Base-by-base conservation (phyloP, 805 yeast species). In the Sugiyamaella qingdaonensis region DNA sequence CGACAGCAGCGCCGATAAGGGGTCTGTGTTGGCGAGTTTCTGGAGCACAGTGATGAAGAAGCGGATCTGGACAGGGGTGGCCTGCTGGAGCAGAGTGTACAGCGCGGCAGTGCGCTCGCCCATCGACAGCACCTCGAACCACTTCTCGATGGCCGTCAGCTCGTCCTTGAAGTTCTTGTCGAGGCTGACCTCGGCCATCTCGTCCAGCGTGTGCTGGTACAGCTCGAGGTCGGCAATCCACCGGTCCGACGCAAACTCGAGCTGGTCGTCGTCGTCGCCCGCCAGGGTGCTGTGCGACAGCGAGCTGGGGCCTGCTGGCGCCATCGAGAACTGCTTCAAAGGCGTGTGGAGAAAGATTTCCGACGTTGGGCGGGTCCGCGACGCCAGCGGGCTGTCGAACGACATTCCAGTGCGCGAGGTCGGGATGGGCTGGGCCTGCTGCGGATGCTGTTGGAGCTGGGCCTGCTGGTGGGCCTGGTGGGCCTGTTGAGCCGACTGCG, bases 71-170 rank as follows among this genome's bases (percentile, higher is more conserved):
- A 61, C 66, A n/a, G 66, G 68, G 29, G 66, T 58, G 21, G 68
- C 56, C 42, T 67, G 72, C 51, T 68, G 68, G 18, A 69, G 60
- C 36, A 73, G 63, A 10, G 75, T 59, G 47, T 66, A 60, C 47
- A 73, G 57, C 9, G 76, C 65, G 31, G 73, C 68, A 7, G 72
- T 63, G 35, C 74, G 69, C 57, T 73, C 77, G 24, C 64, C 64
- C 33, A 65, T 64, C 46, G 64, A 60, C 32, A 73, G 64, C 33
- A 65, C 64, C 37, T 68, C 65, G 58, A 70, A 73, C 77, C 77
- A 73, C 49, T 65, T 63, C 57, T 69, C 75, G 53, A 72, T 62
- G 33, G 70, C 66, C 43, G 56, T 52, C 29, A 71, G 63, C 55
- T 71, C 73, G 29, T 66, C 64, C 46, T 62, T 62, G 59, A 69